Conservation (phyloP, 257 asterid species). For the Capsicum chinense region DNA sequence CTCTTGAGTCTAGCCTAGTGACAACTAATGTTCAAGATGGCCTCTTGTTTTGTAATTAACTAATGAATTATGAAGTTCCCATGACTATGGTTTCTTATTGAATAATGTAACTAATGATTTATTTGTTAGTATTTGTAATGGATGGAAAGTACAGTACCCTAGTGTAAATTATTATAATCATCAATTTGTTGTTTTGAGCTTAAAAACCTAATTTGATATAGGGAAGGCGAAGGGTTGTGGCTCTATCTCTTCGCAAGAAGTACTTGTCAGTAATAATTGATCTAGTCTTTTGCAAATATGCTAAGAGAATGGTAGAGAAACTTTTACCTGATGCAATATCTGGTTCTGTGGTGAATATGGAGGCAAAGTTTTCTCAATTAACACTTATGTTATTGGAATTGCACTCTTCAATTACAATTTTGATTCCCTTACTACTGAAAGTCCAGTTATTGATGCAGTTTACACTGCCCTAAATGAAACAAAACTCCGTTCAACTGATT, state of each 20-base stretch:
- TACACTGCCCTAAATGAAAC: constrained; percentile 95
- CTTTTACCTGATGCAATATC: constrained; percentile 56
- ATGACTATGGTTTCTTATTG: background rate
- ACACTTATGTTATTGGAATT: constrained; percentile 92
- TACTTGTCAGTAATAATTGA: constrained; percentile 96
- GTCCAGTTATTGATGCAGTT: constrained; percentile 95
- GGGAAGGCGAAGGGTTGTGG: constrained; percentile 99
- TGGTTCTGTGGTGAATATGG: constrained; percentile 84
- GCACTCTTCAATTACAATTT: constrained; percentile 88
- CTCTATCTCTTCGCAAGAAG: constrained; percentile 98
- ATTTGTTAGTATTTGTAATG: background rate
- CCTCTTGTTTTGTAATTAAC: background rate
- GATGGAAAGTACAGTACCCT: constrained; percentile 2
- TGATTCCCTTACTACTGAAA: constrained; percentile 81
- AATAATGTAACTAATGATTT: background rate
- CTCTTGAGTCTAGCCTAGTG: background rate
- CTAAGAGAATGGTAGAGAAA: constrained; percentile 82
- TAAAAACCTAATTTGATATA: constrained; percentile 45
- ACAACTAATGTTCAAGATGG: background rate
- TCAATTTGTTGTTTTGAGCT: constrained; percentile 37
- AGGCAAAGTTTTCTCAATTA: constrained; percentile 87
- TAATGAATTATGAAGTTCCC: background rate
- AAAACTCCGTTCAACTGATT: constrained; percentile 83
- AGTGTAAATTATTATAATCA: background rate
- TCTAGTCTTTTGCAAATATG: constrained; percentile 93